Evolutionary conservation across 768 basidiomycete genomes (phyloP).

Genomic region (Naganishia kalamii): DNA sequence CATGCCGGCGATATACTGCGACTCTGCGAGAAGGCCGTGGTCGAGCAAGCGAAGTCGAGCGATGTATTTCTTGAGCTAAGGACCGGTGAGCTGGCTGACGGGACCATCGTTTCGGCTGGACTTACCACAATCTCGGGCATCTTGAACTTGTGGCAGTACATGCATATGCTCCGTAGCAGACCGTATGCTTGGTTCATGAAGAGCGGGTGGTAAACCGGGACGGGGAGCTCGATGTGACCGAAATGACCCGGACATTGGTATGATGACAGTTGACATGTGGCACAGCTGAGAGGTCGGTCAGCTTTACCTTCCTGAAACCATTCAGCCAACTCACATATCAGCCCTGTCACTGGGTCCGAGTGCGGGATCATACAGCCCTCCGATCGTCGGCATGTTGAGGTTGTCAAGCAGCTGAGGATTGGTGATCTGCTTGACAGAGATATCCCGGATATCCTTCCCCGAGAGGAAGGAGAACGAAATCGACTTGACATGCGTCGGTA

Average conservation of each 20-base stretch:
- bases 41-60: constrained; percentile 84
- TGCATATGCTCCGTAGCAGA: constrained; percentile 75
- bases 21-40: constrained; percentile 75
- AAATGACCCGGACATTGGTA: constrained; percentile 97
- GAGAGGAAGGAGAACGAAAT: constrained; percentile 90
- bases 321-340: constrained; percentile 68
- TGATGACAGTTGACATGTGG: constrained; percentile 85
- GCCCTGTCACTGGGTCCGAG: constrained; percentile 81
- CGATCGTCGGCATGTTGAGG: constrained; percentile 80
- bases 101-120: not conserved
- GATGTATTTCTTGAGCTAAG: constrained; percentile 70
- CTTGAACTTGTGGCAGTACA: constrained; percentile 93
- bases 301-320: not conserved
- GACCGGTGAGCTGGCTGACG: not conserved
- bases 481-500: constrained; percentile 76
- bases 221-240: constrained; percentile 92
- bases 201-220: constrained; percentile 90
- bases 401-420: constrained; percentile 91
- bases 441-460: constrained; percentile 75
- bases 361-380: constrained; percentile 90
- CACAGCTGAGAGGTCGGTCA: constrained; percentile 57
- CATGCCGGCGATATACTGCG: constrained; percentile 67
- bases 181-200: constrained; percentile 89
- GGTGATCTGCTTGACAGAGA: constrained; percentile 95
- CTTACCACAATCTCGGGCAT: constrained; percentile 63